Percentiles rank a stretch among this genome's conserved stretches.
phyloP scores from a whole-genome alignment of 176 grass and related monocot species.

The Paspalum vaginatum region DNA sequence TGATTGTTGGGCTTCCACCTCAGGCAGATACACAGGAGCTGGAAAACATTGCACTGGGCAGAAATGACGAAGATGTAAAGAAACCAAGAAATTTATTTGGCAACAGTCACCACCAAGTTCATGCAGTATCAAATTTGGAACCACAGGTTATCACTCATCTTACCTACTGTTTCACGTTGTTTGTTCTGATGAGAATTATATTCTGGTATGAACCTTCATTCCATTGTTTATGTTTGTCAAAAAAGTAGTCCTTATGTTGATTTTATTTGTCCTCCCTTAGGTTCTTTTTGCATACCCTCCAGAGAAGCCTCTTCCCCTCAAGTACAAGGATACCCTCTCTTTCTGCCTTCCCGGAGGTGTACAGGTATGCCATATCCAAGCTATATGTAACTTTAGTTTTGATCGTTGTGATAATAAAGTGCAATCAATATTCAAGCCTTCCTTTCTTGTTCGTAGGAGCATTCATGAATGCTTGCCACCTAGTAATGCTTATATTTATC shows the following conservation, averaged over 20 bases:
- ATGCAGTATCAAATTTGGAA: slow-evolving; percentile 82
- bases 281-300: slow-evolving; percentile 97
- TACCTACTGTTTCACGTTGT: slow-evolving; percentile 15
- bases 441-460: background rate
- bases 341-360: slow-evolving; percentile 98
- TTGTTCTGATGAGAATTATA: slow-evolving; percentile 4
- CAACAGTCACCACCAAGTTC: slow-evolving; percentile 79
- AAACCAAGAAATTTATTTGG: slow-evolving; percentile 73
- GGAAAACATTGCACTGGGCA: slow-evolving; percentile 65
- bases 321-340: slow-evolving; percentile 93
- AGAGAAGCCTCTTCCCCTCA: slow-evolving; percentile 83
- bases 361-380: slow-evolving; percentile 60
- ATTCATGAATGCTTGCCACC: background rate
- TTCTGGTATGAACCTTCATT: background rate
- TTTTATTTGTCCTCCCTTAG: slow-evolving; percentile 48
- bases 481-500: slow-evolving; percentile 12
- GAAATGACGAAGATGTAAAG: slow-evolving; percentile 69
- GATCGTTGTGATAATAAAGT: slow-evolving; percentile 12
- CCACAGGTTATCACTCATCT: slow-evolving; percentile 72
- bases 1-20: slow-evolving; percentile 93
- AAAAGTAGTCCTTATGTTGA: slow-evolving; percentile 23
- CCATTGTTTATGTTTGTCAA: background rate
- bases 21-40: slow-evolving; percentile 71
- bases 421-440: slow-evolving; percentile 16
- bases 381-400: slow-evolving; percentile 13